Conservation (phyloP, 1,284 basidiomycete species). For the Trametes polyzona region DNA sequence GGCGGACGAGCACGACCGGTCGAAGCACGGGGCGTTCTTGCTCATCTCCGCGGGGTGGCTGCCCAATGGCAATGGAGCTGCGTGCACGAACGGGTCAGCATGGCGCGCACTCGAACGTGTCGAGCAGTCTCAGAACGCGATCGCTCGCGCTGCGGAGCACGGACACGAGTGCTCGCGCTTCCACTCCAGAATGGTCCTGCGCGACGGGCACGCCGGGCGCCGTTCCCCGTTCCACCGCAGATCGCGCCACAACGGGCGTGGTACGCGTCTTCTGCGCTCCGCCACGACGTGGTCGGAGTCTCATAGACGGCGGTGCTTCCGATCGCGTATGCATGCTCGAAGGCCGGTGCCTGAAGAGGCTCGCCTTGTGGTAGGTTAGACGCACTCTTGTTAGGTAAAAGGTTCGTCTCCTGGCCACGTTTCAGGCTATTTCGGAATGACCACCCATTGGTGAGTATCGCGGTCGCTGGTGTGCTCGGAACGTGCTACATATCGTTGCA, state of each 20-base stretch:
- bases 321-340: not conserved
- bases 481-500: too few relatives aligned
- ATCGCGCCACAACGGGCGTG: not conserved
- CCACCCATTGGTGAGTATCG: not conserved
- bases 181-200: too few relatives aligned
- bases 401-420: too few relatives aligned
- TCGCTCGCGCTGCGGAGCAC: too few relatives aligned
- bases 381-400: too few relatives aligned
- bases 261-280: not conserved
- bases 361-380: not conserved
- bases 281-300: not conserved
- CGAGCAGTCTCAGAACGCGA: too few relatives aligned
- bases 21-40: not conserved
- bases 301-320: not conserved
- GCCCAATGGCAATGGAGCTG: not conserved
- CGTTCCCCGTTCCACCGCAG: not conserved
- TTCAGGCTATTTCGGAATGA: not conserved
- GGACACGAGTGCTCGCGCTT: too few relatives aligned
- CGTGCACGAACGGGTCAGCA: not conserved
- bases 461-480: not conserved
- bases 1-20: not conserved
- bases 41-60: not conserved
- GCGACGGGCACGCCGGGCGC: too few relatives aligned
- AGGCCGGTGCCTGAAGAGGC: not conserved
- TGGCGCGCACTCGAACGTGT: too few relatives aligned